Conservation (phyloP, 305 asterid species). For the Fraxinus velutina region DNA sequence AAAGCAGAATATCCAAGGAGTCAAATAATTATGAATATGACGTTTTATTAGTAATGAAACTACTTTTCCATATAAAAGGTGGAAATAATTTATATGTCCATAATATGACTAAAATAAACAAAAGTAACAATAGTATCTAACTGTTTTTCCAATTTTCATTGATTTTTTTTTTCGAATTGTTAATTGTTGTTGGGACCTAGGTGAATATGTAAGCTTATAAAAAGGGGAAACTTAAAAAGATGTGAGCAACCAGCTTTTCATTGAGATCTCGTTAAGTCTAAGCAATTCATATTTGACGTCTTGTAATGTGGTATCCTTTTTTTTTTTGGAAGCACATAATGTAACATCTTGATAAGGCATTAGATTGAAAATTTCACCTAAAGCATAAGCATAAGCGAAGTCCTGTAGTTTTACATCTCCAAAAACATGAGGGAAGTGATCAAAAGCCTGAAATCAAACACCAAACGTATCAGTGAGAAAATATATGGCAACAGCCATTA, state of each 20-base stretch:
- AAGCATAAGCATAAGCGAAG: constrained; percentile 60
- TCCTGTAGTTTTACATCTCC: constrained; percentile 41
- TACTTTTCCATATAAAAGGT: not conserved
- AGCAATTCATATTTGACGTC: not conserved
- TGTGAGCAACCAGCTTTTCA: not conserved
- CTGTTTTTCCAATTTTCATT: not conserved
- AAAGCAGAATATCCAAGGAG: not conserved
- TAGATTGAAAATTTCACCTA: constrained; percentile 32
- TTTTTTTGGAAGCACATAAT: not conserved
- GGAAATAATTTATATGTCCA: not conserved
- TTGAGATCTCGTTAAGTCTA: not conserved
- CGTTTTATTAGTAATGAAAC: not conserved
- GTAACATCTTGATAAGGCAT: not conserved
- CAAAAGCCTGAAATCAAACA: constrained; percentile 38
- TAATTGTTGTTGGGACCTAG: not conserved
- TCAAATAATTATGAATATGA: not conserved
- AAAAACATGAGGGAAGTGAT: constrained; percentile 37
- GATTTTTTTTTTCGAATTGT: not conserved
- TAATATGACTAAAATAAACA: not conserved
- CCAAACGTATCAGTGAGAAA: not conserved
- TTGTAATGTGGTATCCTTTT: not conserved
- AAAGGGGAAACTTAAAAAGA: not conserved
- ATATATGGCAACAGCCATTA: not conserved
- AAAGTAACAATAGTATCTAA: not conserved
- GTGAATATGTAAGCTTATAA: not conserved